phyloP scores from a whole-genome alignment of 176 grass and related monocot species.

The Rhynchospora breviuscula region DNA sequence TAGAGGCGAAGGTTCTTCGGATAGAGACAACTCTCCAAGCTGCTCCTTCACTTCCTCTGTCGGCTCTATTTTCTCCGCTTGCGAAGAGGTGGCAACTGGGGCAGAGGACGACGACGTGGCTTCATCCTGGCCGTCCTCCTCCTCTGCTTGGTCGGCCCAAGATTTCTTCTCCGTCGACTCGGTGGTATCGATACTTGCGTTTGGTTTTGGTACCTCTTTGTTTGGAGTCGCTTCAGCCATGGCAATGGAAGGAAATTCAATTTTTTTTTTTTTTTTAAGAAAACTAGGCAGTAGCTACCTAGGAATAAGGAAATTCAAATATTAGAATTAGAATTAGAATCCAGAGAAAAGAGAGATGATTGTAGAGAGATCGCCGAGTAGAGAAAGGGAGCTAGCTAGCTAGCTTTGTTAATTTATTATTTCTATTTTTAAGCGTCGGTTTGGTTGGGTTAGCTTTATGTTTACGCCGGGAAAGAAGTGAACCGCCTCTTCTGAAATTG shows the following conservation, averaged over 20 bases:
- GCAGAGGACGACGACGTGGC: conserved; percentile 29
- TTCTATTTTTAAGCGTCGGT: not conserved
- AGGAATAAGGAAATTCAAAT: too few species aligned
- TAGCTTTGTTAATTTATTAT: too few species aligned
- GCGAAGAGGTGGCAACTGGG: not conserved
- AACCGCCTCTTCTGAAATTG: not conserved
- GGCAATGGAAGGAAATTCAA: too few species aligned
- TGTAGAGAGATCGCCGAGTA: too few species aligned
- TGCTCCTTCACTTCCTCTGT: conserved; percentile 71
- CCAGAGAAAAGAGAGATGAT: too few species aligned
- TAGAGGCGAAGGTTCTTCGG: conserved; percentile 50
- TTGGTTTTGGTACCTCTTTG: not conserved
- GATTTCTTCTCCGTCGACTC: conserved; percentile 43
- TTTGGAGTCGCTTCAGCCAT: not conserved
- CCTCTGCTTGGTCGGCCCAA: conserved; percentile 53
- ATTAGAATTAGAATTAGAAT: too few species aligned
- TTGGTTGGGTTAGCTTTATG: not conserved
- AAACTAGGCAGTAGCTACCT: too few species aligned
- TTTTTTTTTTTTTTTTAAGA: too few species aligned
- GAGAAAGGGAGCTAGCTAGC: too few species aligned
- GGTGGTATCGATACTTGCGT: not conserved
- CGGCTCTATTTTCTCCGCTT: conserved; percentile 29
- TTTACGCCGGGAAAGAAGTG: not conserved
- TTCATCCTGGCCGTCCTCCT: conserved; percentile 56
- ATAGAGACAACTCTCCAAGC: conserved; percentile 57